Conservation (phyloP, 1,139 yeast genomes). For the Sugiyamaella novakii region DNA sequence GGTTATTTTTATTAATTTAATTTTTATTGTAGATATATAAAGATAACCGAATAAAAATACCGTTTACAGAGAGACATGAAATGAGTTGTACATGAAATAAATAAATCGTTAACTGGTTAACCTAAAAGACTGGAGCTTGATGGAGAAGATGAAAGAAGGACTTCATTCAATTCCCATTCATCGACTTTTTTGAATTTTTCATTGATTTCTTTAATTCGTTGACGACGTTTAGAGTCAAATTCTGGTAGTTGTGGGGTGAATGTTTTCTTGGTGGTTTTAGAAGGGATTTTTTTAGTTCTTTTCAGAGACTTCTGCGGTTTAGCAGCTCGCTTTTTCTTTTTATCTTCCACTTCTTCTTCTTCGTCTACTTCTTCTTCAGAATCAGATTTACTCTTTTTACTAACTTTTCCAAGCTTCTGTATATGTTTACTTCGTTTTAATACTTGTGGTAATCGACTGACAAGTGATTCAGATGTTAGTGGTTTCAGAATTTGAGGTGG, state of each 20-base stretch:
- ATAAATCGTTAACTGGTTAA: no score
- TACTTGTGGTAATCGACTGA: conserved; percentile 4
- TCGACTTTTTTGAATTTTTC: conserved; percentile 26
- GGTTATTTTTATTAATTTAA: conserved; percentile 6
- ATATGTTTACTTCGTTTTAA: conserved; percentile 5
- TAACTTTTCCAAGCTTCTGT: neutral
- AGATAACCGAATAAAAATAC: conserved; percentile 1
- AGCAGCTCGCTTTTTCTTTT: neutral
- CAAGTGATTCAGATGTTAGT: conserved; percentile 4
- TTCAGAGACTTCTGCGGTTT: neutral
- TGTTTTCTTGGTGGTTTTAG: neutral
- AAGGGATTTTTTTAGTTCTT: neutral
- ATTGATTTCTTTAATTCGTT: conserved; percentile 11
- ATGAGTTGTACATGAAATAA: no score
- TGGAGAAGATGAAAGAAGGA: conserved; percentile 16
- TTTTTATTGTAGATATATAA: conserved; percentile 1
- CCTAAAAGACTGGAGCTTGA: no score
- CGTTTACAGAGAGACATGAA: no score
- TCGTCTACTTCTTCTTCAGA: neutral
- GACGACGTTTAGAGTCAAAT: conserved; percentile 2
- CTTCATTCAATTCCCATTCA: conserved; percentile 26
- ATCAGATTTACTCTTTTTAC: neutral
- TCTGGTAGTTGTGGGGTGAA: neutral
- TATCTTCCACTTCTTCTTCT: neutral
- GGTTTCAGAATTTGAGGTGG: neutral